These are phyloP conservation scores for Pichia sp. DNA, from an alignment of 1,139 yeast genomes.

Conservation along the genomic window DNA sequence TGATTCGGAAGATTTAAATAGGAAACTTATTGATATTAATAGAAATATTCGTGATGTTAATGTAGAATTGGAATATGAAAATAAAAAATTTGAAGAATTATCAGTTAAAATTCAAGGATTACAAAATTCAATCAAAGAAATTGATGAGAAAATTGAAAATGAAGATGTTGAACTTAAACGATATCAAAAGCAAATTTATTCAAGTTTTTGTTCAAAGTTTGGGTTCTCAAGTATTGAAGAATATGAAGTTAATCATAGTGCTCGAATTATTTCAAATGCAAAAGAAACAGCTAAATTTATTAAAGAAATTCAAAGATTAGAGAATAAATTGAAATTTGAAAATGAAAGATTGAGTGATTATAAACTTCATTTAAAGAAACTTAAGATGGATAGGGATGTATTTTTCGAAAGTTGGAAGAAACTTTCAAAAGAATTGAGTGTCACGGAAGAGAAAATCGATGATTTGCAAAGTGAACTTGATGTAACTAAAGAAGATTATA, in stretches of 20 bases:
- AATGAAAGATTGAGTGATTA: constrained; percentile 48
- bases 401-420: constrained; percentile 32
- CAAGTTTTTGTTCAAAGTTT: constrained; percentile 46
- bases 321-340: constrained; percentile 61
- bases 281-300: constrained; percentile 57
- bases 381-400: constrained; percentile 31
- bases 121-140: constrained; percentile 16
- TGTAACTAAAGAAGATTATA: constrained; percentile 35
- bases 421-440: constrained; percentile 30
- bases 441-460: constrained; percentile 36
- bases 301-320: constrained; percentile 53
- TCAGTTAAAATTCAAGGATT: constrained; percentile 29
- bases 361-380: constrained; percentile 34
- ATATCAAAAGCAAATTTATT: constrained; percentile 42
- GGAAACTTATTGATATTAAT: constrained; percentile 42
- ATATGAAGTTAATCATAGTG: constrained; percentile 63
- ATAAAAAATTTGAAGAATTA: constrained; percentile 28
- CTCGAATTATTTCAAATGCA: constrained; percentile 49
- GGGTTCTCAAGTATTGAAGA: constrained; percentile 51
- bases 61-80: constrained; percentile 50
- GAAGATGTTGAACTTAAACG: constrained; percentile 31
- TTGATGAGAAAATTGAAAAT: constrained; percentile 17
- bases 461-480: constrained; percentile 44
- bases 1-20: constrained; percentile 44
- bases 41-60: constrained; percentile 48